phyloP scores from a whole-genome alignment of 495 filamentous ascomycete genomes.

The Neurospora sp. region DNA sequence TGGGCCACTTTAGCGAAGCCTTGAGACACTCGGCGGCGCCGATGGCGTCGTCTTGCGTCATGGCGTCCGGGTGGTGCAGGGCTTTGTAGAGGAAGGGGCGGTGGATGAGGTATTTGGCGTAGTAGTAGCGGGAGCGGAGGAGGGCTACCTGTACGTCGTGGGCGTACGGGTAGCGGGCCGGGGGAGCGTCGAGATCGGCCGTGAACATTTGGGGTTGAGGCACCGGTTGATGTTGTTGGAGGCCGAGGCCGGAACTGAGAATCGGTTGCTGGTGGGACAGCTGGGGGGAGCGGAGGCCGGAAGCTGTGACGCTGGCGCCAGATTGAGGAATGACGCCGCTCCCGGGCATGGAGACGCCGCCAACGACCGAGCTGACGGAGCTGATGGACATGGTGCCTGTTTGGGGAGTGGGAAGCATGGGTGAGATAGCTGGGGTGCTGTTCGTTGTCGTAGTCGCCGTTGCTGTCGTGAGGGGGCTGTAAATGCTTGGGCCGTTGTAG shows the following conservation, averaged over 20 bases:
- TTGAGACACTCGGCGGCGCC: conserved; percentile 43
- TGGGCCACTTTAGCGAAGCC: conserved; percentile 43
- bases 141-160: conserved; percentile 46
- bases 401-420: not conserved
- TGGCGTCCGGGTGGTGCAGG: conserved; percentile 42
- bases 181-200: conserved; percentile 34
- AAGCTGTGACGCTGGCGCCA: not conserved
- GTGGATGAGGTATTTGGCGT: conserved; percentile 47
- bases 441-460: conserved; percentile 1
- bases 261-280: not conserved
- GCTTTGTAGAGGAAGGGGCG: conserved; percentile 53
- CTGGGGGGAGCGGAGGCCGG: conserved; percentile 1
- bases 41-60: conserved; percentile 41
- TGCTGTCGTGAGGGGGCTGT: conserved; percentile 13
- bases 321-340: not conserved
- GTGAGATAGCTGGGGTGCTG: not conserved
- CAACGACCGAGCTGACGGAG: not conserved
- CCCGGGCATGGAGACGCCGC: not conserved
- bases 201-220: conserved; percentile 31
- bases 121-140: conserved; percentile 49
- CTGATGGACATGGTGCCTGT: not conserved
- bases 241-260: not conserved
- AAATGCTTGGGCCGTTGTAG: conserved; percentile 11
- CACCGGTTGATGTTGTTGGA: not conserved
- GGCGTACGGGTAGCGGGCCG: conserved; percentile 32